These are phyloP conservation scores for Dictyostelium intermedium DNA, from an alignment of 78 protist genomes.

Conservation along the genomic window DNA sequence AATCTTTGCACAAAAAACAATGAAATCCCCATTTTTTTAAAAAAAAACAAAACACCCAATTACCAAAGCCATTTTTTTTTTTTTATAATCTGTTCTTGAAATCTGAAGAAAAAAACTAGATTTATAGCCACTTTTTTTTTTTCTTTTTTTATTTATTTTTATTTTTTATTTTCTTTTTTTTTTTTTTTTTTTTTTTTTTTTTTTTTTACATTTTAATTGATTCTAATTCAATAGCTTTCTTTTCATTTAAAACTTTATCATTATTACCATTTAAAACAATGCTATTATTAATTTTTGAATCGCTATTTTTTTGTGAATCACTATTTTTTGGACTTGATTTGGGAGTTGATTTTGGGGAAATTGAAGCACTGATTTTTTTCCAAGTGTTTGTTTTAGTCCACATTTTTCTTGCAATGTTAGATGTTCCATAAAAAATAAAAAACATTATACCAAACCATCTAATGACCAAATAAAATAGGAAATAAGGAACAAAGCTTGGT, in stretches of 20 bases:
- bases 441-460: not conserved
- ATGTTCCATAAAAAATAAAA: not conserved
- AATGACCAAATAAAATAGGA: not conserved
- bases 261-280: not conserved
- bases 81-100: not conserved
- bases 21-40: not conserved
- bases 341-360: not conserved
- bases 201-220: not conserved
- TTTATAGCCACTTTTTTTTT: not conserved
- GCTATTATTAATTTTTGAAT: not conserved
- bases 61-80: not conserved
- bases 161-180: not conserved
- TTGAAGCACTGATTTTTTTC: not conserved
- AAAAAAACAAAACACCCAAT: not conserved
- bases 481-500: not conserved
- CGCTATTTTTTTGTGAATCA: not conserved
- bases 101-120: not conserved
- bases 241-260: not conserved
- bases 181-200: not conserved
- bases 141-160: not conserved
- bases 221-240: not conserved
- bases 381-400: not conserved
- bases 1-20: not conserved
- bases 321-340: not conserved
- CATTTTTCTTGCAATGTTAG: not conserved